Percentiles rank a stretch among this genome's conserved stretches.
phyloP scores from a whole-genome alignment of 2,329 filamentous ascomycete genomes.

The Neonectria magnoliae region DNA sequence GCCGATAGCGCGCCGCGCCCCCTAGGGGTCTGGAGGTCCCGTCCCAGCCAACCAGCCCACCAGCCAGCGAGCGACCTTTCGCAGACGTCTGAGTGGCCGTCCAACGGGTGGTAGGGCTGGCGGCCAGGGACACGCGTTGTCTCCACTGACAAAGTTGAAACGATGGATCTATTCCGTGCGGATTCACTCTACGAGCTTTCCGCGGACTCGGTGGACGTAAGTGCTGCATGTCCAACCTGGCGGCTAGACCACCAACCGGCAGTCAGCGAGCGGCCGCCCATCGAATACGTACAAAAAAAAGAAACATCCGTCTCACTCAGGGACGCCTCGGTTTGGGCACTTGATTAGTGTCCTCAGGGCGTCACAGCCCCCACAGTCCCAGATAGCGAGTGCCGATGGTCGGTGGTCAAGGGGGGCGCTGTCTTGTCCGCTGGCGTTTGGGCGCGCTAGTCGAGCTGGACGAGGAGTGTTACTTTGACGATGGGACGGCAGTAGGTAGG shows the following conservation, averaged over 20 bases:
- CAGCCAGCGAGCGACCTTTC: not conserved
- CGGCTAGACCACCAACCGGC: not conserved
- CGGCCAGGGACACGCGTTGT: constrained; percentile 1
- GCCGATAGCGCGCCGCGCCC: not conserved
- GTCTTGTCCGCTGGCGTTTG: not conserved
- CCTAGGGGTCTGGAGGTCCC: not conserved
- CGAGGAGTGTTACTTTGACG: not conserved
- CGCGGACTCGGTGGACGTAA: not conserved
- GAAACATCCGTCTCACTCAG: not conserved
- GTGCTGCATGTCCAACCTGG: not conserved
- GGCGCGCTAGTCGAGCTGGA: not conserved
- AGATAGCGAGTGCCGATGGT: not conserved
- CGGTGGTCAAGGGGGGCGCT: not conserved
- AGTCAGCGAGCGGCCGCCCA: constrained; percentile 10
- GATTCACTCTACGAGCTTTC: too few species aligned
- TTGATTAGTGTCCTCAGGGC: not conserved
- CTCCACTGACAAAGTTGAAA: constrained; percentile 4
- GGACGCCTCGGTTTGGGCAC: not conserved
- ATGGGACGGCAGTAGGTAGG: not conserved
- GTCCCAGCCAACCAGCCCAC: not conserved
- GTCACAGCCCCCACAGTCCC: not conserved
- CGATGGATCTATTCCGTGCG: not conserved
- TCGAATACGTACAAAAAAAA: not conserved
- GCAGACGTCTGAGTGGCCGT: not conserved
- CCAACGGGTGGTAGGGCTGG: constrained; percentile 7